Base-by-base conservation (phyloP, 2,329 filamentous ascomycete genomes). In the Cercospora sesami region DNA sequence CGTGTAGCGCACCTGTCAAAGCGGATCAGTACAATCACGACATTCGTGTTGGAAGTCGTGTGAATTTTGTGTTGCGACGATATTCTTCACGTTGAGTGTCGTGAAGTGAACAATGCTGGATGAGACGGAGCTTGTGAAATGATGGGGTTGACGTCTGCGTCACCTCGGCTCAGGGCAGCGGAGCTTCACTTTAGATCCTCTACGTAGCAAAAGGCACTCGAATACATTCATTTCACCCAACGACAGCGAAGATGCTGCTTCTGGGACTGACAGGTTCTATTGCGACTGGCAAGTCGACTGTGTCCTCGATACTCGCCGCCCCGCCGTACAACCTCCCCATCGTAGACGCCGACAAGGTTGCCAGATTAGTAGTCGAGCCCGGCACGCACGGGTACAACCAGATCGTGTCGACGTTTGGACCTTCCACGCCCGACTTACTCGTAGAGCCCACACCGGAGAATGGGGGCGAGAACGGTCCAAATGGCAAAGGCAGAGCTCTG, bases 211-310 rank as follows among this genome's bases (percentile, higher is more conserved):
- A 28, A 53, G 48, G 30, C 23, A 53, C 5, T 28, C 48, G 21
- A 53, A 53, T 26, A 53, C 21, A 53, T n/a, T 3, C 48, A 28
- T 28, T 28, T 23, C 21, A 53, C 14, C 23, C 14, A 30, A 16
- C 48, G 23, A 53, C 23, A 28, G 53, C 30, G n/a, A 71, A n/a
- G 8, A 98, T 98, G 95, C 87, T 98, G 60, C 89, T 99, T 76
- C 93, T 99, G 75, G 95, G 95, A 66, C 88, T 99, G 28, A 99
- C 95, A 8, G 95, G 95, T 78, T 97, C 94, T 69, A 98, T 99
- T 78, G 95, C 95, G 69, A 99, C 95, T 5, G 95, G 95, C 79
- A 99, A 99, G 86, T 97, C 94, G 57, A 99, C 94, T 73, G 93
- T 97, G 65, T 97, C 95, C 30, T 85, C 86, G 45, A 86, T 97